A percentile compares a stretch with the other conserved stretches of the same genome.
phyloP scores from a whole-genome alignment of 257 asterid species.

The Osmanthus fragrans region DNA sequence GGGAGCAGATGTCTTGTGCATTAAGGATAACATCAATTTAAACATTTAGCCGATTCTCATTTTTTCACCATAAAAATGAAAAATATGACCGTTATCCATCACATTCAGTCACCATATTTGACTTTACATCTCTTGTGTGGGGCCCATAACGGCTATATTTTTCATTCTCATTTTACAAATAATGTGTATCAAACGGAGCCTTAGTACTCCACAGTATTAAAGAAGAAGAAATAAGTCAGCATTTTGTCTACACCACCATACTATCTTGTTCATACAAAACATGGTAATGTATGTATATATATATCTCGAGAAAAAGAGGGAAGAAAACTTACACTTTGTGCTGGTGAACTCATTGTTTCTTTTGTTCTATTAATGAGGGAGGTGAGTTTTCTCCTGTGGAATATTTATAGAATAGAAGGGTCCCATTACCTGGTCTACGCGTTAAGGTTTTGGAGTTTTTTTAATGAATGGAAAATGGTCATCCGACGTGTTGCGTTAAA shows the following conservation, averaged over 20 bases:
- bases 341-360: neutral
- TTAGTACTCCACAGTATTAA: too few species aligned
- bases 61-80: too few species aligned
- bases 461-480: neutral
- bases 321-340: constrained; percentile 9
- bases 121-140: too few species aligned
- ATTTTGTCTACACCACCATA: too few species aligned
- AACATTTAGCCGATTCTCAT: too few species aligned
- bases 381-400: neutral
- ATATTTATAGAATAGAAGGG: neutral
- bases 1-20: neutral
- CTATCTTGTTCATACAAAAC: neutral
- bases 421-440: neutral
- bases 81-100: too few species aligned
- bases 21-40: neutral
- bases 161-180: too few species aligned
- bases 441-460: neutral
- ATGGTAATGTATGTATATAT: too few species aligned
- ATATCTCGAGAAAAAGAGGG: neutral
- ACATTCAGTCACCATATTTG: too few species aligned
- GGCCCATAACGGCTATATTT: too few species aligned
- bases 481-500: constrained; percentile 10
- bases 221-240: too few species aligned
- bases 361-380: neutral
- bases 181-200: too few species aligned